phyloP scores from a whole-genome alignment of 495 filamentous ascomycete species.

The Filosporella fistucella region DNA sequence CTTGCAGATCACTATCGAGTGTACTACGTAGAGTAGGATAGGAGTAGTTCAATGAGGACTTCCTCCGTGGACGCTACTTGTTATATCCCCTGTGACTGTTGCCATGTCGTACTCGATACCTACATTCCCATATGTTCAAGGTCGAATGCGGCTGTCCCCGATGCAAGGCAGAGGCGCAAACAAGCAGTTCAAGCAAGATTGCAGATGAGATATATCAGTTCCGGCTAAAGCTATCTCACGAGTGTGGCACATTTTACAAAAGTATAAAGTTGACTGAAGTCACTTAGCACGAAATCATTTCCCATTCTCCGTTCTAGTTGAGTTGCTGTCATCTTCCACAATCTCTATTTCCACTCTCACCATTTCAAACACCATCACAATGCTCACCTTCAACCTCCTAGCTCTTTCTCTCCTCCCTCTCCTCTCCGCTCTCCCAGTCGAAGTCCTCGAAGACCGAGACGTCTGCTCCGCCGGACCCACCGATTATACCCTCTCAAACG shows the following conservation, averaged over 20 bases:
- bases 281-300: not conserved
- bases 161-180: no score
- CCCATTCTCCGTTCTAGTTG: not conserved
- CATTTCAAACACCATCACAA: not conserved
- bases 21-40: no score
- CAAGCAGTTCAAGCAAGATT: no score
- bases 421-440: slow-evolving; percentile 4
- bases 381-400: not conserved
- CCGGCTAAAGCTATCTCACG: not conserved
- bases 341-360: not conserved
- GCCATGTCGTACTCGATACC: no score
- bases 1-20: no score
- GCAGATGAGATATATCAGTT: no score
- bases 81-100: no score
- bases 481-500: slow-evolving; percentile 1
- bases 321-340: not conserved
- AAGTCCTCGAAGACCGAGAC: no score
- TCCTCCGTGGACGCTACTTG: no score
- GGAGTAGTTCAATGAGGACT: no score
- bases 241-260: not conserved
- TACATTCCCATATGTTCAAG: no score
- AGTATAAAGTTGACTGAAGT: not conserved
- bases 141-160: no score
- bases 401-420: not conserved
- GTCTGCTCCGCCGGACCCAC: not conserved